phyloP scores from a whole-genome alignment of 1,139 yeast species.

The Kodamaea ohmeri region DNA sequence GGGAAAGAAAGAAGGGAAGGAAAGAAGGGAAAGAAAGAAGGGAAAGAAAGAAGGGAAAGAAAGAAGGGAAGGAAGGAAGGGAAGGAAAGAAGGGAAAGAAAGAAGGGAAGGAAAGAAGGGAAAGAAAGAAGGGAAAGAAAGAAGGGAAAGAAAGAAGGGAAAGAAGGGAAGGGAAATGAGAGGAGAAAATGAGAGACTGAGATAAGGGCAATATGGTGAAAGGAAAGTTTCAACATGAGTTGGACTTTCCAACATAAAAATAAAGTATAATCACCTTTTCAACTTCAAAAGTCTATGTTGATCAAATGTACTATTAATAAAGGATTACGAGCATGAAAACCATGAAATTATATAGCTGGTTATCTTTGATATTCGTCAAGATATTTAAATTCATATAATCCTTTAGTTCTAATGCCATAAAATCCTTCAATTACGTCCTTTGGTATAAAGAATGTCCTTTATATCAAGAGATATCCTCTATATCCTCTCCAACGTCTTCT shows the following conservation, averaged over 20 bases:
- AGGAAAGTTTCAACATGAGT: not conserved
- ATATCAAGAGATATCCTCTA: too few species aligned
- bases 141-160: not conserved
- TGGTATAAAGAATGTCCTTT: too few species aligned
- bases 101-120: not conserved
- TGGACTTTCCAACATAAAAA: not conserved
- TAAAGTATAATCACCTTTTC: too few species aligned
- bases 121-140: not conserved
- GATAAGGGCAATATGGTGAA: not conserved
- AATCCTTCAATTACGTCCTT: too few species aligned
- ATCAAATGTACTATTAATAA: too few species aligned
- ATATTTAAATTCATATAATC: too few species aligned
- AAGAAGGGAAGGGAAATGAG: not conserved
- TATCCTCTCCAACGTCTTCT: too few species aligned
- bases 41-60: not conserved
- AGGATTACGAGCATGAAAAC: too few species aligned
- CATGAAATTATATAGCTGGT: too few species aligned
- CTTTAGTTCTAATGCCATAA: too few species aligned
- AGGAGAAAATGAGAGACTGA: not conserved
- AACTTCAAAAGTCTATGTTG: too few species aligned
- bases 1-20: not conserved
- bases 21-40: not conserved
- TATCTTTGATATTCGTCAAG: too few species aligned
- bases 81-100: not conserved
- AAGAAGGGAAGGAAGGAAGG: not conserved